These are phyloP conservation scores for Pseudopyricularia cyperi DNA, from an alignment of 2,329 filamentous ascomycete genomes.

Conservation along the genomic window DNA sequence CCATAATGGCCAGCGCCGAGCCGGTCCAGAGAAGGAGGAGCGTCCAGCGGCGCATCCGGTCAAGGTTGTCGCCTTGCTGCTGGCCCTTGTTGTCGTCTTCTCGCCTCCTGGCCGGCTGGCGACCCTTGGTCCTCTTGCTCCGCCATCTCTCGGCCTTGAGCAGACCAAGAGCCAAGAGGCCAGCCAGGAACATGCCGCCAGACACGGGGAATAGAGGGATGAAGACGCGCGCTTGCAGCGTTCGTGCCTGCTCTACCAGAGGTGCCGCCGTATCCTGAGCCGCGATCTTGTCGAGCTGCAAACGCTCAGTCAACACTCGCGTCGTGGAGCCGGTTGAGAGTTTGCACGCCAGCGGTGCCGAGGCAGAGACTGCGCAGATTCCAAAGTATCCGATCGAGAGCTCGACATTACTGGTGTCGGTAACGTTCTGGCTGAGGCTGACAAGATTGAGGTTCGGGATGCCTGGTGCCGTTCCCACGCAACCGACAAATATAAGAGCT, in stretches of 20 bases:
- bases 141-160: not conserved
- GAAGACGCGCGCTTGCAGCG: not conserved
- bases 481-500: not conserved
- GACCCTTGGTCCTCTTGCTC: not conserved
- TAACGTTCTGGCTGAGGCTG: not conserved
- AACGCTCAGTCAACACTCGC: not conserved
- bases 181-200: slow-evolving; percentile 4
- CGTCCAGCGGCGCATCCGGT: not conserved
- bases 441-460: slow-evolving; percentile 1
- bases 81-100: not conserved
- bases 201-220: not conserved
- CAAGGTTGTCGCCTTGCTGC: not conserved
- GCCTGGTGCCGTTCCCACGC: not conserved
- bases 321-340: not conserved
- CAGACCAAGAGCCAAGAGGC: slow-evolving; percentile 4
- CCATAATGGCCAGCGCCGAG: not conserved
- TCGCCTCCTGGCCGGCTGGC: not conserved
- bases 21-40: not conserved
- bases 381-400: slow-evolving; percentile 2
- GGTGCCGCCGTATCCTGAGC: not conserved
- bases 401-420: not conserved
- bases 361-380: not conserved
- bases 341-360: not conserved
- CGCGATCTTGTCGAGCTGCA: not conserved
- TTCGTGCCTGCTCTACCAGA: not conserved